Evolutionary conservation across 2,329 filamentous ascomycete genomes (phyloP).

Genomic region (Alternaria ventricosa): DNA sequence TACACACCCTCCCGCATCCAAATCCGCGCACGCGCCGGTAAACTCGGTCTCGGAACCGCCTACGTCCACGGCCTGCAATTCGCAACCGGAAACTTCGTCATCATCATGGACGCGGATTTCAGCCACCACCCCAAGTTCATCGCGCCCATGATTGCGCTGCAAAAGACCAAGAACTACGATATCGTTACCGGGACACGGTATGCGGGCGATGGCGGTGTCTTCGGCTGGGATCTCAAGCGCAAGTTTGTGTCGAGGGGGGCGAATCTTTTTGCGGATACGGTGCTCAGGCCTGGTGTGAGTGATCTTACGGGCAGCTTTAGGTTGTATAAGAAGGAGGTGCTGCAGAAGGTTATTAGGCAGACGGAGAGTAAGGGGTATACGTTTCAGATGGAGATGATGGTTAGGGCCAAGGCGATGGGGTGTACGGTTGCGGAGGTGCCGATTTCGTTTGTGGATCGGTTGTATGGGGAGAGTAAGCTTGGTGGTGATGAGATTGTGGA

Average conservation of each 20-base stretch:
- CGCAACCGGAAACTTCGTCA: conserved; percentile 89
- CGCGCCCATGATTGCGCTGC: conserved; percentile 85
- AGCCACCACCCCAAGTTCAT: conserved; percentile 99
- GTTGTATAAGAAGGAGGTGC: conserved; percentile 87
- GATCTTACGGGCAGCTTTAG: conserved; percentile 95
- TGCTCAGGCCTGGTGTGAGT: conserved; percentile 90
- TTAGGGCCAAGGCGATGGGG: conserved; percentile 94
- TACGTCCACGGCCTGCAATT: conserved; percentile 95
- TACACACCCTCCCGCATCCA: conserved; percentile 78
- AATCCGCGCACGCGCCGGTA: conserved; percentile 88
- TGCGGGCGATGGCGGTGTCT: conserved; percentile 83
- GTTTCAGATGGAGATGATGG: conserved; percentile 99
- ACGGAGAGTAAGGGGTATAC: conserved; percentile 97
- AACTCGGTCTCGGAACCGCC: conserved; percentile 94
- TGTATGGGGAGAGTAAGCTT: conserved; percentile 95
- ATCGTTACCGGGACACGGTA: conserved; percentile 98
- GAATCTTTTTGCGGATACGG: conserved; percentile 94
- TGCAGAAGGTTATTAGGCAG: conserved; percentile 87
- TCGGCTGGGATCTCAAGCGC: conserved; percentile 90
- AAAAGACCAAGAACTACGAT: conserved; percentile 81
- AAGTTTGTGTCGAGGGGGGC: conserved; percentile 82
- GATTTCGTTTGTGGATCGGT: conserved; percentile 87
- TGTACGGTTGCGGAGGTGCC: conserved; percentile 94
- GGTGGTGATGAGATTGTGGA: conserved; percentile 95
- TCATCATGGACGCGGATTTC: conserved; percentile 99